Conservation (phyloP, 2,329 filamentous ascomycete genomes). For the Tetracladium maxilliforme region DNA sequence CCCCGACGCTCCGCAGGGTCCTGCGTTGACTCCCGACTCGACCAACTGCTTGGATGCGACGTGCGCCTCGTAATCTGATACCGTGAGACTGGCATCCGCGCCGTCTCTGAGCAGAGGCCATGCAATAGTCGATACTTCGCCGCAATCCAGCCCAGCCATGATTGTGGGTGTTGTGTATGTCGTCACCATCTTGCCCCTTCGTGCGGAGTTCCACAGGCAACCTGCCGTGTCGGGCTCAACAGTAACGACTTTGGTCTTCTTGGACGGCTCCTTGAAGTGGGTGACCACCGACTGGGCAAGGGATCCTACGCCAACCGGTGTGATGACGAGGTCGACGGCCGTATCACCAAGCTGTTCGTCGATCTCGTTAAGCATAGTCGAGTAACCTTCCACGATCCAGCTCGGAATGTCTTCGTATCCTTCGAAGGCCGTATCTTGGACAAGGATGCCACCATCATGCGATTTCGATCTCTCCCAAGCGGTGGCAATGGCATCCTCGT, state of each 20-base stretch:
- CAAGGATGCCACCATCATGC: constrained; percentile 30
- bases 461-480: constrained; percentile 26
- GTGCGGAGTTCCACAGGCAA: constrained; percentile 30
- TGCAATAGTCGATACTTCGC: constrained; percentile 28
- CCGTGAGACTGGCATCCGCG: constrained; percentile 23
- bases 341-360: constrained; percentile 39
- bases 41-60: constrained; percentile 21
- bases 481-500: constrained; percentile 44
- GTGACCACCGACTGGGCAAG: constrained; percentile 54
- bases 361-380: constrained; percentile 54
- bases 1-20: constrained; percentile 34
- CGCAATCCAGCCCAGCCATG: constrained; percentile 34
- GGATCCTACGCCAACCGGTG: constrained; percentile 59
- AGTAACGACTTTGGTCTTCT: constrained; percentile 32
- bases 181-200: constrained; percentile 20
- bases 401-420: constrained; percentile 52
- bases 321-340: constrained; percentile 35
- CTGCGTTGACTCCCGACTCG: constrained; percentile 19
- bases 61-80: constrained; percentile 28
- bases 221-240: constrained; percentile 57
- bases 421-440: constrained; percentile 55
- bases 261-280: constrained; percentile 39
- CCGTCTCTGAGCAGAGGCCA: constrained; percentile 26
- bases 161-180: constrained; percentile 29
- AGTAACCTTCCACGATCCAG: constrained; percentile 69